These are phyloP conservation scores for Oropetium thomaeum DNA, from an alignment of 176 grass and related monocot genomes.

Conservation along the genomic window DNA sequence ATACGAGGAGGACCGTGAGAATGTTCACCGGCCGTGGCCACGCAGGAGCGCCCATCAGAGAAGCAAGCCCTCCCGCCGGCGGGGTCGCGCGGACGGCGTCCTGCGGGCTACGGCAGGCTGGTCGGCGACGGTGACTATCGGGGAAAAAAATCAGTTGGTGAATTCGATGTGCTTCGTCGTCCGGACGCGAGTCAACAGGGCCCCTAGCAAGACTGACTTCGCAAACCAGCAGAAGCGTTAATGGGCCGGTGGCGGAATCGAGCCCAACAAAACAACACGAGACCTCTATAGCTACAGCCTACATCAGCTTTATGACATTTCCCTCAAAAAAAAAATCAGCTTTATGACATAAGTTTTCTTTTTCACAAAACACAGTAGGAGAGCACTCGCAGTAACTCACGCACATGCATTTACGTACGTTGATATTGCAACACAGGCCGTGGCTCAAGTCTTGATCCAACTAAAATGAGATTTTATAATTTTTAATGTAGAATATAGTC, in stretches of 20 bases:
- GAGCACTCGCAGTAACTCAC: too few relatives aligned
- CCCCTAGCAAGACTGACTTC: not conserved
- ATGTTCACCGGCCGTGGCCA: not conserved
- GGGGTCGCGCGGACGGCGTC: not conserved
- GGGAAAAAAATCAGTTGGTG: not conserved
- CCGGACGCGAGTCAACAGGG: conserved; percentile 4
- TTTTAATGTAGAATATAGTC: too few relatives aligned
- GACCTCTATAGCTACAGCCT: too few relatives aligned
- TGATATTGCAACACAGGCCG: too few relatives aligned
- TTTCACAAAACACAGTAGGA: too few relatives aligned
- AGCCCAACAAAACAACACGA: not conserved
- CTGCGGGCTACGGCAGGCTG: not conserved
- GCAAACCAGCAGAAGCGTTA: not conserved
- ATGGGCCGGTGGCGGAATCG: not conserved
- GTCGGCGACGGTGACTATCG: not conserved
- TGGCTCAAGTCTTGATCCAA: too few relatives aligned
- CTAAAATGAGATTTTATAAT: too few relatives aligned
- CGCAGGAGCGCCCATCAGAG: conserved; percentile 20
- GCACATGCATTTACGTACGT: too few relatives aligned
- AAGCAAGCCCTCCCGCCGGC: not conserved
- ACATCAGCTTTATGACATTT: too few relatives aligned
- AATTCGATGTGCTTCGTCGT: conserved; percentile 8
- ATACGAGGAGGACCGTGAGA: not conserved
- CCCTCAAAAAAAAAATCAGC: too few relatives aligned
- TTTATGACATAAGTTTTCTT: too few relatives aligned